Conservation (phyloP, 441 rosid species). For the Pelargonium citronellum region DNA sequence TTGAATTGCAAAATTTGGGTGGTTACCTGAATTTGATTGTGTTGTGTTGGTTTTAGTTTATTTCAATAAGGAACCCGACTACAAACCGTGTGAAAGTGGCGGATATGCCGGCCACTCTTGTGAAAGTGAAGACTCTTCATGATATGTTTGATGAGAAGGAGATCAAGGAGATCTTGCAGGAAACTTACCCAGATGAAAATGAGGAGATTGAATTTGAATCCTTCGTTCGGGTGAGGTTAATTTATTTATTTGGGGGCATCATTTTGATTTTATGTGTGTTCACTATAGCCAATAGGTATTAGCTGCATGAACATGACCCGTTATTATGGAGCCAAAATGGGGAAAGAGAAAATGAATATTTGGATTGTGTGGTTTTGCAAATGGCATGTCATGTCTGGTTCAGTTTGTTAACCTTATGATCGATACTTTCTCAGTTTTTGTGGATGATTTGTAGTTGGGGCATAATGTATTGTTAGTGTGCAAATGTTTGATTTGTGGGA, state of each 20-base stretch:
- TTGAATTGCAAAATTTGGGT: slow-evolving; percentile 12
- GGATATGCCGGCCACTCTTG: slow-evolving; percentile 63
- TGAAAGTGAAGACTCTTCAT: slow-evolving; percentile 58
- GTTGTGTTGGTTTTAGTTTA: slow-evolving; percentile 38
- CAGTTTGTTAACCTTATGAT: not conserved
- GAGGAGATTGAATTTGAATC: slow-evolving; percentile 83
- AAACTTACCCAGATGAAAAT: slow-evolving; percentile 34
- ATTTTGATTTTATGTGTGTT: not conserved
- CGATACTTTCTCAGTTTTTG: not conserved
- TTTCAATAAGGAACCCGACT: slow-evolving; percentile 47
- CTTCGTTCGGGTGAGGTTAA: slow-evolving; percentile 63
- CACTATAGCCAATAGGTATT: not conserved
- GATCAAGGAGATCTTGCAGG: slow-evolving; percentile 52
- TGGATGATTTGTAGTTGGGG: not conserved
- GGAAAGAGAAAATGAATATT: not conserved
- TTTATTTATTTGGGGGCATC: too few relatives aligned
- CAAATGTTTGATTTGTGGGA: not conserved
- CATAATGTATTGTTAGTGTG: not conserved
- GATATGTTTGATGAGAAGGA: slow-evolving; percentile 59
- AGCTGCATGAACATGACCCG: not conserved
- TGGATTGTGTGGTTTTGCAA: not conserved
- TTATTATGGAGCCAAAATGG: not conserved
- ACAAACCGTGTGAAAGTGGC: slow-evolving; percentile 48
- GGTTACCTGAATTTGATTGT: slow-evolving; percentile 4
- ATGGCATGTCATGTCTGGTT: slow-evolving; percentile 9